Base-by-base conservation (phyloP, 2,329 filamentous ascomycete species). In the Alternaria sp. region DNA sequence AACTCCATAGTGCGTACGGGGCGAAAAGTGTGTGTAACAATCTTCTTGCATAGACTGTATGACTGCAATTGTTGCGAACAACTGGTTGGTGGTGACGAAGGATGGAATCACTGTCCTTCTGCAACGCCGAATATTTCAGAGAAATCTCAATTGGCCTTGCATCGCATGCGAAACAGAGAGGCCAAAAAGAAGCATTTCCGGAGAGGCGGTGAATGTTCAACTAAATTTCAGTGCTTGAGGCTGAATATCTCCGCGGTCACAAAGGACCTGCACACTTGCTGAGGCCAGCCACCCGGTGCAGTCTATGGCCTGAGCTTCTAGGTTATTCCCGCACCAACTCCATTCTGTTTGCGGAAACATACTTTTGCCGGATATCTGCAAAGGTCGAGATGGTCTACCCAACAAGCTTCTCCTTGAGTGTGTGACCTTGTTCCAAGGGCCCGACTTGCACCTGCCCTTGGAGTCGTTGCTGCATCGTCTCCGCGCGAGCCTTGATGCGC, bases 371-470 rank as follows among this genome's bases (percentile, higher is more conserved):
- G 33, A 50, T 21, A 36, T 29, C 14, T 39, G 34, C 26, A 37
- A 44, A 40, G 21, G 13, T 31, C 23, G 14, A 40, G 39, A 39
- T n/a, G 17, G 29, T 6, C 52, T 31, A 60, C 28, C 54, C 37
- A 29, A 61, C 46, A 34, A 59, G 48, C 37, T 46, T 56, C 28
- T 65, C 42, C 13, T 57, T 51, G 13, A 62, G 33, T 3, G 58
- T 55, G 10, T 56, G 55, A 23, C 42, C 50, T 37, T 60, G 51
- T 24, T 49, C 59, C 36, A 75, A 45, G 29, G 84, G 83, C 5
- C 84, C 84, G 45, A 85, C 82, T 54, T 72, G 74, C 3, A 85
- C 79, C 58, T 78, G 68, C 50, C 81, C 79, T 52, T 79, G 74
- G 13, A 78, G 75, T 37, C 76, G 72, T 57, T 77, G 72, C 54